These are phyloP conservation scores for Talaromyces amestolkiae DNA, from an alignment of 2,329 filamentous ascomycete genomes.

Conservation along the genomic window DNA sequence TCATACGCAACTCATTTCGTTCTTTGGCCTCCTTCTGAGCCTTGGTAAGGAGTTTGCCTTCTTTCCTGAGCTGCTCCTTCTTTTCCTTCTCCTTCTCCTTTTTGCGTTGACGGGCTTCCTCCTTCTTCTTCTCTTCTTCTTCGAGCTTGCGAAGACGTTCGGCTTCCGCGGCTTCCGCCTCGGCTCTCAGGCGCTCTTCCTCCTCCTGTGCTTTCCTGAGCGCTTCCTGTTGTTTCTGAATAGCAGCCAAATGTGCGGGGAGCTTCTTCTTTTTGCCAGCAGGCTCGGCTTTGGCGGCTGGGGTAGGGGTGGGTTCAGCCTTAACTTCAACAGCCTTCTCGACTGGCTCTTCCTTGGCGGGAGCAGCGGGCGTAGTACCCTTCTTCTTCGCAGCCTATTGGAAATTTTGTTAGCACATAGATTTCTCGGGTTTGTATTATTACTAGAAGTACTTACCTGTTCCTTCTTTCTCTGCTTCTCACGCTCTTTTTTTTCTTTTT, in stretches of 20 bases:
- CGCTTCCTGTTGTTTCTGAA: constrained; percentile 51
- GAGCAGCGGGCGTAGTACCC: constrained; percentile 44
- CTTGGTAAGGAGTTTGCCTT: constrained; percentile 51
- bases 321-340: constrained; percentile 56
- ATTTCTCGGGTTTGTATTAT: background rate
- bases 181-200: constrained; percentile 40
- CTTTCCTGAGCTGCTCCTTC: constrained; percentile 49
- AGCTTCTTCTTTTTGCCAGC: constrained; percentile 86
- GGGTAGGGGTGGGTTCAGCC: constrained; percentile 77
- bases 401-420: background rate
- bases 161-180: constrained; percentile 39
- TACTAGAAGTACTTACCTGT: constrained; percentile 59
- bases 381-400: constrained; percentile 80
- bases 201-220: constrained; percentile 48
- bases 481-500: constrained; percentile 94
- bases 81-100: constrained; percentile 52
- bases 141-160: constrained; percentile 37
- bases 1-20: constrained; percentile 48
- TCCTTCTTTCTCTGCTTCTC: constrained; percentile 99
- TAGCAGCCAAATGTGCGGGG: constrained; percentile 53
- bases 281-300: constrained; percentile 57
- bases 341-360: constrained; percentile 56
- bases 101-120: constrained; percentile 46
- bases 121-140: constrained; percentile 48
- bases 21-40: constrained; percentile 49